Conservation (phyloP, 129 eudicot species). For the Pittosporum tobira region DNA sequence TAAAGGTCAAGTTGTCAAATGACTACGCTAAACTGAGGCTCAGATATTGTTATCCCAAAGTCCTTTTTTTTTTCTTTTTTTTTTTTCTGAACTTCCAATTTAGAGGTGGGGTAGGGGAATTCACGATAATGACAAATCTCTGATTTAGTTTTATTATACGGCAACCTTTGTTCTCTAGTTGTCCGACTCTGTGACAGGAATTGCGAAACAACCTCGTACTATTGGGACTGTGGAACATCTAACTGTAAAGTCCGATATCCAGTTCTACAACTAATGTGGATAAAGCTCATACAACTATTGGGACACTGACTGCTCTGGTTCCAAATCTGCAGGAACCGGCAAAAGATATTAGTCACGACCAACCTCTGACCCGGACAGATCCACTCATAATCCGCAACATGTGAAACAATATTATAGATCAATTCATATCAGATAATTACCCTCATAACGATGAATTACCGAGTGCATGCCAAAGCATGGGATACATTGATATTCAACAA, state of each 20-base stretch:
- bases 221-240: too few species aligned
- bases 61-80: too few species aligned
- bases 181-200: neutral
- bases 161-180: neutral
- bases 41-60: neutral
- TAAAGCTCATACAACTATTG: slow-evolving; percentile 4
- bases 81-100: too few species aligned
- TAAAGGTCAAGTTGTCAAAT: slow-evolving; percentile 11
- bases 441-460: neutral
- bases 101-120: too few species aligned
- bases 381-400: neutral
- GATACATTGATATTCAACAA: neutral
- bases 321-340: neutral
- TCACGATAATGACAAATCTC: too few species aligned
- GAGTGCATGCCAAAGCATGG: too few species aligned
- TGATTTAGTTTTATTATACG: too few species aligned
- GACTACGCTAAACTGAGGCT: slow-evolving; percentile 8
- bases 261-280: neutral
- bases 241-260: neutral
- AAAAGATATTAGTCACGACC: neutral
- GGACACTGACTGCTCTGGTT: neutral
- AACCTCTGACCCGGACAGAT: neutral
- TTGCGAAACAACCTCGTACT: too few species aligned
- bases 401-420: slow-evolving; percentile 3
- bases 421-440: neutral